Evolutionary conservation across 805 yeast species (phyloP).

Genomic region (Lipomyces japonicus): DNA sequence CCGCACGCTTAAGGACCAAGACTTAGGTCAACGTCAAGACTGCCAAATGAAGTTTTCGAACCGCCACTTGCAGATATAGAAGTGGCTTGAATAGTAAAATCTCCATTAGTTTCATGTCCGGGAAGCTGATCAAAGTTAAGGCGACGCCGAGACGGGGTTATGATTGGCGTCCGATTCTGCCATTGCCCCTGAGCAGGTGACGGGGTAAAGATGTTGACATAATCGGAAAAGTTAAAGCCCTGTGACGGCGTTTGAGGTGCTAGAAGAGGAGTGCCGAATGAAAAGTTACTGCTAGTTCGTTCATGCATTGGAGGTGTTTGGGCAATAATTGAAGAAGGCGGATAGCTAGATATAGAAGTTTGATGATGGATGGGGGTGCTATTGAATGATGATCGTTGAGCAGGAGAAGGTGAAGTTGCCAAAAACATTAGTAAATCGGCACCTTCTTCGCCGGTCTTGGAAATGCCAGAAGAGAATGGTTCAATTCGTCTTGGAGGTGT

Average conservation of each 20-base stretch:
- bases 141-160: slow-evolving; percentile 22
- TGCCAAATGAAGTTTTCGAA: too few relatives aligned
- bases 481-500: slow-evolving; percentile 20
- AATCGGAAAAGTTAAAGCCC: slow-evolving; percentile 73
- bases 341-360: slow-evolving; percentile 18
- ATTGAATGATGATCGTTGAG: slow-evolving; percentile 33
- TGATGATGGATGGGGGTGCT: slow-evolving; percentile 2
- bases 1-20: too few relatives aligned
- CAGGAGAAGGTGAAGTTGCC: slow-evolving; percentile 79
- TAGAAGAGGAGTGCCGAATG: slow-evolving; percentile 31
- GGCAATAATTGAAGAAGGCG: slow-evolving; percentile 13
- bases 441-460: slow-evolving; percentile 51
- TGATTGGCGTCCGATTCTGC: slow-evolving; percentile 22
- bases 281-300: neutral
- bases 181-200: slow-evolving; percentile 34
- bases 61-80: too few relatives aligned
- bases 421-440: slow-evolving; percentile 76
- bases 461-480: neutral
- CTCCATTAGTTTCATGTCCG: too few relatives aligned
- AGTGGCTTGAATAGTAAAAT: too few relatives aligned
- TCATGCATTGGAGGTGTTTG: slow-evolving; percentile 36
- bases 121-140: slow-evolving; percentile 32
- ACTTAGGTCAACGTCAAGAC: too few relatives aligned
- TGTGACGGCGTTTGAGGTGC: slow-evolving; percentile 40
- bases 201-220: slow-evolving; percentile 55